Base-by-base conservation (phyloP, 2,329 filamentous ascomycete species). In the Colletotrichum euphorbiae region DNA sequence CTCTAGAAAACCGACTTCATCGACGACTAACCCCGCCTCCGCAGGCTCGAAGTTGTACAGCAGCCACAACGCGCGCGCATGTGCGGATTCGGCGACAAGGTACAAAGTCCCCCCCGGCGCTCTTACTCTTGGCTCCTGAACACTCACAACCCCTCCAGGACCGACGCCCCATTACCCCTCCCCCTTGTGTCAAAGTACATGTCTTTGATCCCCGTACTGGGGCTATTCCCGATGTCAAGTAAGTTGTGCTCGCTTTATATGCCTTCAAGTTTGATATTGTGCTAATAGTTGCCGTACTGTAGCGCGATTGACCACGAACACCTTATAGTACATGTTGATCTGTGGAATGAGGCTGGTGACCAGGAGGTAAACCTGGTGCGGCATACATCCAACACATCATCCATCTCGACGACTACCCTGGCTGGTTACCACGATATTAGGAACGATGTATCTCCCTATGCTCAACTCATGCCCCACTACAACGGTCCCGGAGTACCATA, bases 61-160 rank as follows among this genome's bases (percentile, higher is more conserved):
- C 94, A 98, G 79, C 96, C 96, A 57, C 87, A 93, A 74, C 90
- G 96, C 74, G 96, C 96, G 72, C 92, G 96, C 70, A 98, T 98
- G 96, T 99, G 96, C 82, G 96, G 96, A 7, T 99, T 98, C 81
- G 96, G 96, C 70, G 96, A 99, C 83, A 99, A 98, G 87, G 93
- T 96, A 28, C 17, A 52, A 19, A 33, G 17, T 6, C 9, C n/a
- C 15, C 19, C 31, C 2, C 15, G 6, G 28, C 9, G 17, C 17
- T 17, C 28, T 36, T 51, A 15, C 24, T 42, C 21, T 33, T 64
- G 82, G 74, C 64, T 67, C 60, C 40, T 51, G 28, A 31, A 59
- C 60, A 50, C 59, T 60, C 19, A 55, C 55, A 33, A 52, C n/a
- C 31, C 51, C n/a, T 36, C 17, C 75, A 97, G 92, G 96, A 99